A percentile compares a stretch with the other conserved stretches of the same genome.
These are phyloP conservation scores for Xylariaceae sp. DNA, from an alignment of 2,329 filamentous ascomycete genomes.

Conservation along the genomic window DNA sequence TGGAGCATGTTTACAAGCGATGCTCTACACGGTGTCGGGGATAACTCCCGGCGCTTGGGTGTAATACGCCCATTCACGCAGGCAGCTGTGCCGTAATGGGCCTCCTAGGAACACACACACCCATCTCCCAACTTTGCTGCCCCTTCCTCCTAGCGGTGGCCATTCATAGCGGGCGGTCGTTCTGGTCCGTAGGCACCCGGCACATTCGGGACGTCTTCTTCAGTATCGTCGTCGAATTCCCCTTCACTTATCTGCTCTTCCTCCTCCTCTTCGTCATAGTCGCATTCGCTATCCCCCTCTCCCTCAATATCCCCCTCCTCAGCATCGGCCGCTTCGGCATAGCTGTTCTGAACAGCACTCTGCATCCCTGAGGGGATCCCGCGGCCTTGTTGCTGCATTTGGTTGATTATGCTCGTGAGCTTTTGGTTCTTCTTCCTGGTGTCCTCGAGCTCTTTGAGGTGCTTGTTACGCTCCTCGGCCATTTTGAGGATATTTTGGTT, in stretches of 20 bases:
- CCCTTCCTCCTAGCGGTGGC: conserved; percentile 27
- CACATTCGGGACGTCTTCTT: conserved; percentile 39
- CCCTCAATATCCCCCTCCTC: conserved; percentile 60
- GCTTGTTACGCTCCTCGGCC: conserved; percentile 83
- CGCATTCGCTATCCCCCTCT: conserved; percentile 56
- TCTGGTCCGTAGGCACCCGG: conserved; percentile 27
- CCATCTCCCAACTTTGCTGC: conserved; percentile 15
- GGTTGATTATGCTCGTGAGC: conserved; percentile 88
- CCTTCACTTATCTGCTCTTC: conserved; percentile 36
- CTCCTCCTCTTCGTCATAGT: conserved; percentile 56
- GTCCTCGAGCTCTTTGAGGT: conserved; percentile 70
- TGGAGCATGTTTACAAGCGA: neutral
- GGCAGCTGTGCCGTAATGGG: conserved; percentile 7
- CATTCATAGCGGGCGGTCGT: conserved; percentile 28
- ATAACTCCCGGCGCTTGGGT: conserved; percentile 5
- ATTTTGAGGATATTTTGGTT: conserved; percentile 95
- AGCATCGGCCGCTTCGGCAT: conserved; percentile 58
- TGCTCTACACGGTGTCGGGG: conserved; percentile 9
- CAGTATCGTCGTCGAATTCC: conserved; percentile 45
- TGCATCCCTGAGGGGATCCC: conserved; percentile 63
- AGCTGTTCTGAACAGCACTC: conserved; percentile 54
- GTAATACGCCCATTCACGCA: conserved; percentile 4
- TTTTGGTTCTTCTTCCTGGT: conserved; percentile 83
- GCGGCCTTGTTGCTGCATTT: conserved; percentile 92
- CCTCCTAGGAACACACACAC: conserved; percentile 7